Evolutionary conservation across 2,329 filamentous ascomycete genomes (phyloP).

Genomic region (Fusarium begoniae): DNA sequence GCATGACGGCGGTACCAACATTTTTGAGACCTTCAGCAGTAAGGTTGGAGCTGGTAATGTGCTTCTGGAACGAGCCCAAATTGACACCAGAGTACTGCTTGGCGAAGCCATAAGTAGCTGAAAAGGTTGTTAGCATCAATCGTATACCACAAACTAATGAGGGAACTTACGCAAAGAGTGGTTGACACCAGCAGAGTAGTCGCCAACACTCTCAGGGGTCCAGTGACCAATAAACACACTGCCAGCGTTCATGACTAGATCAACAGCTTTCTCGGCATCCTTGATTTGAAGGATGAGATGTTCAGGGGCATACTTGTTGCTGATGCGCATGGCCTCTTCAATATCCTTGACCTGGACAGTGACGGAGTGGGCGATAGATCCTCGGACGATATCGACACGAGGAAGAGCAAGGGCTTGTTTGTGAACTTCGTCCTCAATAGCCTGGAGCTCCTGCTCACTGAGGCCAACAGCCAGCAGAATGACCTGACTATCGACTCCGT

Average conservation of each 20-base stretch:
- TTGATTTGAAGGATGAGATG: constrained; percentile 92
- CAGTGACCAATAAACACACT: constrained; percentile 96
- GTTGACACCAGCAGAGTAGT: constrained; percentile 98
- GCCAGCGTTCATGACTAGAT: constrained; percentile 89
- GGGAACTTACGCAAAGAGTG: constrained; percentile 87
- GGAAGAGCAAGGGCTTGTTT: constrained; percentile 86
- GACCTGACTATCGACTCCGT: constrained; percentile 96
- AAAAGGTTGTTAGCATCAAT: constrained; percentile 30
- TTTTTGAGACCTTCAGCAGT: constrained; percentile 86
- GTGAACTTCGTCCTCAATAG: constrained; percentile 93
- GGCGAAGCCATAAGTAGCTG: constrained; percentile 96
- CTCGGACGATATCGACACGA: constrained; percentile 90
- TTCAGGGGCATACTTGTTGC: constrained; percentile 95
- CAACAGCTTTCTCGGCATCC: constrained; percentile 77
- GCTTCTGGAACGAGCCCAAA: constrained; percentile 94
- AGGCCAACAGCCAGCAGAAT: constrained; percentile 88
- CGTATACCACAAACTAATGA: neutral
- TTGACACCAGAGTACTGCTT: constrained; percentile 99
- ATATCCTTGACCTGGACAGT: constrained; percentile 80
- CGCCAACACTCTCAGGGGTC: constrained; percentile 97
- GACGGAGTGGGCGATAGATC: constrained; percentile 89
- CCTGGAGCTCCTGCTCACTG: constrained; percentile 73
- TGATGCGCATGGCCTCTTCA: constrained; percentile 79
- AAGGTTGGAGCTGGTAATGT: constrained; percentile 94
- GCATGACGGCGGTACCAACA: constrained; percentile 91